Conservation (phyloP, 495 filamentous ascomycete genomes). For the Neurospora tetraspora region DNA sequence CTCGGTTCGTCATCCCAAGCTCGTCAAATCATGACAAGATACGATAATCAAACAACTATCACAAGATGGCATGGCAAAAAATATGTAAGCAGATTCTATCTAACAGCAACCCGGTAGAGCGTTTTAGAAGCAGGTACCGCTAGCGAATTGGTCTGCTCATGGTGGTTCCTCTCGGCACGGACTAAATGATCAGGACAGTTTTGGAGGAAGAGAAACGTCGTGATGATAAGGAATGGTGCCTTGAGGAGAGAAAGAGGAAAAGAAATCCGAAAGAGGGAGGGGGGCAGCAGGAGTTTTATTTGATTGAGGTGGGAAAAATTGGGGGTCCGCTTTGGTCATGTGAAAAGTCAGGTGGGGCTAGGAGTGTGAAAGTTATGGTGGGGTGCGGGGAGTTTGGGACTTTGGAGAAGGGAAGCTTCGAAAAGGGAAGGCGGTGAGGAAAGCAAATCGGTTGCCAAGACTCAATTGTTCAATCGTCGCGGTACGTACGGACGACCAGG, state of each 20-base stretch:
- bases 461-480: background rate
- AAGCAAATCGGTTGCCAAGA: background rate
- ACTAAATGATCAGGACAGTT: slow-evolving; percentile 41
- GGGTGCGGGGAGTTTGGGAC: background rate
- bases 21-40: background rate
- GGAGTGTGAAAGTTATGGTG: background rate
- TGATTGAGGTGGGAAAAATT: background rate
- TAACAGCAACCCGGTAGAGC: slow-evolving; percentile 39
- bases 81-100: slow-evolving; percentile 43
- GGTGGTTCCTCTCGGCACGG: slow-evolving; percentile 33
- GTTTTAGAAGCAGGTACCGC: slow-evolving; percentile 32
- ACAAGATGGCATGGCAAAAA: background rate
- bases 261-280: slow-evolving; percentile 6
- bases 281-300: background rate
- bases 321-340: background rate
- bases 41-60: background rate
- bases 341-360: background rate
- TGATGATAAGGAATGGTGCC: slow-evolving; percentile 49
- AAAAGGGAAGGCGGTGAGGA: slow-evolving; percentile 2
- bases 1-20: too few relatives aligned
- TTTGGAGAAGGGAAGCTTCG: background rate
- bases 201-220: slow-evolving; percentile 26
- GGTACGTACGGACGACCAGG: background rate
- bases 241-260: slow-evolving; percentile 15
- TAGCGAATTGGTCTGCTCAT: slow-evolving; percentile 42